Base-by-base conservation (phyloP, 163 green algal species). In the Smithsoniella earleae region DNA sequence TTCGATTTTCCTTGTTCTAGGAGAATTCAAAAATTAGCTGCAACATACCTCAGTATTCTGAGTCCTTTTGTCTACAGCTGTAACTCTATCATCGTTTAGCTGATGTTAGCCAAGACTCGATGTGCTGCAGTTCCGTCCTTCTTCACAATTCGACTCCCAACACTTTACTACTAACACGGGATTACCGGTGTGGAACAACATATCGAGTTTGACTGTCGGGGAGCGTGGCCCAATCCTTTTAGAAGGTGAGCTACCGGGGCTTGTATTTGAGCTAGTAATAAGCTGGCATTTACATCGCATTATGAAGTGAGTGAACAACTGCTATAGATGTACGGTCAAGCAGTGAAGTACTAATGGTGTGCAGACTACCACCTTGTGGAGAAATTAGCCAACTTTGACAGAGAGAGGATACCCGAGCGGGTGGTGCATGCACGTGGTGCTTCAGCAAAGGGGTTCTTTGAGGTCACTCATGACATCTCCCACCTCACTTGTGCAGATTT, bases 341-440 rank as follows among this genome's bases (percentile, higher is more conserved):
- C n/a, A n/a, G n/a, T 28, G 13, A 46, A 25, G 22, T 8, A 8
- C 66, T 27, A 4, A 31, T 25, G 22, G 40, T 6, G n/a, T n/a
- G 40, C 40, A 69, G 92, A 98, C 80, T 97, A 95, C 76, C 90
- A 97, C 64, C 80, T 97, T 25, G 74, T 95, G 3, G 92, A 98
- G 80, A 98, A 98, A 84, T 76, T 97, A 20, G 88, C 88, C 2
- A 89, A 95, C 76, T 98, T 98, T 82, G 90, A 98, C 78, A 80
- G 91, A 3, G 92, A 98, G 86, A 85, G 92, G 69, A 96, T 98
- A 73, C 92, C 92, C 0, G 92, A 98, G 88, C 87, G 92, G 30
- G 92, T 98, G 2, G 92, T 98, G 36, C 92, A 97, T 75, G 92
- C 92, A 0, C 84, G 89, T 22, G 92, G 92, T 31, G 87, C 90